These are phyloP conservation scores for Acer campestre DNA, from an alignment of 345 rosid species.

Conservation along the genomic window DNA sequence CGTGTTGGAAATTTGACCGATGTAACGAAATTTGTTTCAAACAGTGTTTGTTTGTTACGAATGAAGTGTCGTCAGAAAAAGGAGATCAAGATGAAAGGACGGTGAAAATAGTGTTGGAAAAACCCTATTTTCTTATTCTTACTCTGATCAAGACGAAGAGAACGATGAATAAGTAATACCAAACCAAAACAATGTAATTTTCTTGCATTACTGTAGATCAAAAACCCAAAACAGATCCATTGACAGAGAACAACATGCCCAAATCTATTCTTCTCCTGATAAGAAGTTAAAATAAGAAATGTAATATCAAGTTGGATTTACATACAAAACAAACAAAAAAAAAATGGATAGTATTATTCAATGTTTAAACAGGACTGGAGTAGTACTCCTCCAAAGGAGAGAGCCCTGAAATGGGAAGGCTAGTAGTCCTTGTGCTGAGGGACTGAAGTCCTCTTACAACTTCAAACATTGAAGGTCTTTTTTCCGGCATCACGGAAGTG, in stretches of 20 bases:
- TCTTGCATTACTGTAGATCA: constrained; percentile 15
- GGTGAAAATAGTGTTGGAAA: too few species aligned
- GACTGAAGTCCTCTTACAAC: constrained; percentile 65
- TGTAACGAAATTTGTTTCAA: too few species aligned
- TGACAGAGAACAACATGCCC: constrained; percentile 6
- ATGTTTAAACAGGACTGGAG: constrained; percentile 21
- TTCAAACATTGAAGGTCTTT: constrained; percentile 75
- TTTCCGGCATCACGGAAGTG: constrained; percentile 78
- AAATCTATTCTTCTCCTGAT: constrained; percentile 4
- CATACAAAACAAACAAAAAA: constrained; percentile 16
- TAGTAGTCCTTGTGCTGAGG: constrained; percentile 28
- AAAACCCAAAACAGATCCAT: constrained; percentile 13
- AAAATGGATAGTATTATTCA: neutral
- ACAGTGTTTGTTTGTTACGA: too few species aligned
- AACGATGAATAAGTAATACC: neutral
- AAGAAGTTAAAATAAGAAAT: neutral
- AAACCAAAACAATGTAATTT: neutral
- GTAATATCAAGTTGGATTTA: constrained; percentile 14
- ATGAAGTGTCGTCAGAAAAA: too few species aligned
- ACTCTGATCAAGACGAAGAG: too few species aligned
- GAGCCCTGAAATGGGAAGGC: constrained; percentile 25
- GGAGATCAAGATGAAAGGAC: too few species aligned
- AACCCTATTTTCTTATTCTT: too few species aligned
- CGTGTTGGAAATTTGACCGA: too few species aligned
- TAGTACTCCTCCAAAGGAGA: constrained; percentile 29